Evolutionary conservation across 139 green algal genomes (phyloP), one percentile per base, ranked within the genome.

Genomic region (Picochlorum sp.): DNA sequence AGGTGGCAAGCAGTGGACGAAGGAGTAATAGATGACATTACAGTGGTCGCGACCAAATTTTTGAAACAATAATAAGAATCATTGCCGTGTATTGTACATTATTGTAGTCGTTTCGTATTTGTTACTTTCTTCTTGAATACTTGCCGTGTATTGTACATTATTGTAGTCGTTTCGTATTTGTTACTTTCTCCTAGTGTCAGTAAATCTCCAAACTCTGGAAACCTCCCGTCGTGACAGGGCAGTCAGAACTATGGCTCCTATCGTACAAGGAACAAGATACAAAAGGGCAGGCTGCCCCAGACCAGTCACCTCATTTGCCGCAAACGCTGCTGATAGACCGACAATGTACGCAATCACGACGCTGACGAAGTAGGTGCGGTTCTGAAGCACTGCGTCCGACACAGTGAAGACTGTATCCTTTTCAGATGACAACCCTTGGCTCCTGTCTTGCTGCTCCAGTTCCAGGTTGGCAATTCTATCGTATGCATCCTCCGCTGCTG

Each of bases 1-100:
- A 71, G 79, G 9, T 96, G 89, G 89, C 62, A 90, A 49, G 65
- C 67, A 7, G 84, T 94, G 73, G 85, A 95, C 65, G 81, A 90
- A 21, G 86, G 82, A 8, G 87, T 92, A 3, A 80, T 90, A 24
- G 89, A 96, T 61, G 89, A 96, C 78, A 94, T 94, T 69, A 96
- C 85, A 15, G 88, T 72, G 16, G 58, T 72, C 15, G 65, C 30
- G 2, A 56, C 52, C 9, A 72, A 72, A 58, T 61, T 54, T 11
- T 13, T 59, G 51, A 55, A 55, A 24, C 49, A 55, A 41, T 41
- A 11, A 59, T 59, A 18, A 18, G 5, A 26, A 26, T 26, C 6
- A 6, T 30, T 30, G 2, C 26, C 26, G 41, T 45, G 23, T 38
- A 61, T 16, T 62, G n/a, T 15, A 62, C 38, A 62, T 45, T 18